Percentiles rank a stretch among this genome's conserved stretches.
Evolutionary conservation across 2,329 filamentous ascomycete species (phyloP).

Genomic region (Cordyceps fumosorosea): DNA sequence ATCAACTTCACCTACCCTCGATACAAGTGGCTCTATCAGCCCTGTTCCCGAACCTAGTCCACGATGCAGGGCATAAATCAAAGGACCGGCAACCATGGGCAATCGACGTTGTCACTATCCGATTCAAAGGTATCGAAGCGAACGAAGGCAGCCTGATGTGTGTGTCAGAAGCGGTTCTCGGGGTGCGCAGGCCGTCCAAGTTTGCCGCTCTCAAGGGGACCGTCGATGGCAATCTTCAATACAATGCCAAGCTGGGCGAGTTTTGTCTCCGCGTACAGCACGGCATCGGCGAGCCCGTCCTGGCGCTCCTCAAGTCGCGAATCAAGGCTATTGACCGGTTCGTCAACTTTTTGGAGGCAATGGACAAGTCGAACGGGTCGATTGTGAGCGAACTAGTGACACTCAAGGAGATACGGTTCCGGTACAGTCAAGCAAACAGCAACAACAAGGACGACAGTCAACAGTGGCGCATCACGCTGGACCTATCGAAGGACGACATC

Average conservation of each 20-base stretch:
- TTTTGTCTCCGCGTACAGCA: constrained; percentile 57
- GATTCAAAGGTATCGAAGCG: constrained; percentile 43
- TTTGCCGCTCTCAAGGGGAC: constrained; percentile 49
- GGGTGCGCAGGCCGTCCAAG: constrained; percentile 45
- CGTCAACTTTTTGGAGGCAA: constrained; percentile 61
- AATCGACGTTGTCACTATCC: constrained; percentile 50
- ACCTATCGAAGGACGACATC: constrained; percentile 49
- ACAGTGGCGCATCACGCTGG: constrained; percentile 49
- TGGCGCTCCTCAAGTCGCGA: constrained; percentile 52
- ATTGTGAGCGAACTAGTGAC: constrained; percentile 54
- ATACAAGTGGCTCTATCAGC: constrained; percentile 44
- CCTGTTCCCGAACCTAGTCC: constrained; percentile 32
- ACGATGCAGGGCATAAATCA: constrained; percentile 18
- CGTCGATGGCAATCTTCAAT: constrained; percentile 56
- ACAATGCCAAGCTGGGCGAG: constrained; percentile 51
- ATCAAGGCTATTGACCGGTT: constrained; percentile 64
- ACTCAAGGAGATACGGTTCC: constrained; percentile 59
- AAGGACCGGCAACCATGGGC: constrained; percentile 44
- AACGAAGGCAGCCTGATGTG: constrained; percentile 26
- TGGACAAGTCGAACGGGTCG: constrained; percentile 48
- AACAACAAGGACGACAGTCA: constrained; percentile 3
- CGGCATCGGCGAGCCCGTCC: constrained; percentile 50
- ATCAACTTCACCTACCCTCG: constrained; percentile 40
- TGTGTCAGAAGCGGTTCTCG: constrained; percentile 48
- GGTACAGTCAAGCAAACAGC: constrained; percentile 45